These are phyloP conservation scores for Meira nashicola DNA, from an alignment of 1,284 basidiomycete genomes.

Conservation along the genomic window DNA sequence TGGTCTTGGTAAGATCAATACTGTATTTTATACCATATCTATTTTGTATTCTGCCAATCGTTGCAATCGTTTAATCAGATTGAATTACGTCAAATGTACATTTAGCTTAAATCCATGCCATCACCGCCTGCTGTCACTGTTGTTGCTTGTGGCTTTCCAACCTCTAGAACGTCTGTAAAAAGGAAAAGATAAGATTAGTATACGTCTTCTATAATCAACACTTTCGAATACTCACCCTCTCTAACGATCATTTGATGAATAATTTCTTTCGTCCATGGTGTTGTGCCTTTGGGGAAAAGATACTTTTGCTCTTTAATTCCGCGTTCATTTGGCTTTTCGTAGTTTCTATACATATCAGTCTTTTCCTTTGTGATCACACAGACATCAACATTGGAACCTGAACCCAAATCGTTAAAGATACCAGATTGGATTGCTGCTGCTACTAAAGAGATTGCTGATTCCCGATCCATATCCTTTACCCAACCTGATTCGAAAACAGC, in stretches of 20 bases:
- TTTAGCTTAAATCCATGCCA: neutral
- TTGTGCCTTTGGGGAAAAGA: constrained; percentile 69
- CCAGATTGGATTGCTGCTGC: constrained; percentile 83
- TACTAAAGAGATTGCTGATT: constrained; percentile 78
- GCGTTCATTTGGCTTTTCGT: constrained; percentile 47
- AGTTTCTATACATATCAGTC: constrained; percentile 47
- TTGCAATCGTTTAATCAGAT: neutral
- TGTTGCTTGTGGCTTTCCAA: constrained; percentile 21
- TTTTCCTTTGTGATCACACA: constrained; percentile 67
- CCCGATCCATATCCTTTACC: constrained; percentile 74
- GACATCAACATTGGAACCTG: constrained; percentile 94
- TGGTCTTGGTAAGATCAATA: constrained; percentile 1
- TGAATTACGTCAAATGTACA: constrained; percentile 1
- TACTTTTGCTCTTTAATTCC: constrained; percentile 48
- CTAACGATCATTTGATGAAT: constrained; percentile 55
- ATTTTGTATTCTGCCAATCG: constrained; percentile 2
- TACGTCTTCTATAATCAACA: neutral
- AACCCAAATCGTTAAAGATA: constrained; percentile 99
- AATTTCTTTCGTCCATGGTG: constrained; percentile 56
- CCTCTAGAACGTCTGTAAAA: constrained; percentile 27
- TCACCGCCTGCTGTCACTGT: constrained; percentile 3
- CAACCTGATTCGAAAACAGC: constrained; percentile 89
- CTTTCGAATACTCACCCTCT: constrained; percentile 58
- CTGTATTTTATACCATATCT: constrained; percentile 1
- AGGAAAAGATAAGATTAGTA: constrained; percentile 8